phyloP scores from a whole-genome alignment of 2,329 filamentous ascomycete genomes.

The Aspergillus pseudoglaucus region DNA sequence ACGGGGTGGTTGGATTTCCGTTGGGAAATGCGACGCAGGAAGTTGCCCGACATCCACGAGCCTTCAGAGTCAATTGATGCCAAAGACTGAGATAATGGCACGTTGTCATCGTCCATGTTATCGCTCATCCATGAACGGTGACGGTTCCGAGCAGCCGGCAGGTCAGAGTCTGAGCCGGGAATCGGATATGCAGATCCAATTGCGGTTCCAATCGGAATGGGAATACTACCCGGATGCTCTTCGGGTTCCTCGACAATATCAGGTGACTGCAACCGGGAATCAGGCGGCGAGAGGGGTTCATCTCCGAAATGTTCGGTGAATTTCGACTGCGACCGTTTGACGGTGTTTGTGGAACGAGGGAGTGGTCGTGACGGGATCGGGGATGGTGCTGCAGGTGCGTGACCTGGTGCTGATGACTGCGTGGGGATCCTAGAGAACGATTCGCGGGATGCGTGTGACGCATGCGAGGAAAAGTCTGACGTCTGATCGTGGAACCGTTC shows the following conservation, averaged over 20 bases:
- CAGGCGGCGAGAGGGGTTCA: slow-evolving; percentile 74
- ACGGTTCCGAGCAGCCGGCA: slow-evolving; percentile 21
- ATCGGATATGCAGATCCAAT: slow-evolving; percentile 16
- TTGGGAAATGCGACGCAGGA: slow-evolving; percentile 45
- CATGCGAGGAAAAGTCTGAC: slow-evolving; percentile 77
- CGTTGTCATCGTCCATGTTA: slow-evolving; percentile 43
- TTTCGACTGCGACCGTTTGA: slow-evolving; percentile 77
- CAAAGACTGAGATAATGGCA: slow-evolving; percentile 67
- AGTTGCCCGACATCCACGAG: slow-evolving; percentile 84
- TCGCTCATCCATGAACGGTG: slow-evolving; percentile 32
- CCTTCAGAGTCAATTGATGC: slow-evolving; percentile 93
- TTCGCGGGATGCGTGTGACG: slow-evolving; percentile 80
- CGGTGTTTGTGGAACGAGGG: slow-evolving; percentile 47
- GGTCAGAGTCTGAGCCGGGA: slow-evolving; percentile 21
- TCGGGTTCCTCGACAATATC: slow-evolving; percentile 47
- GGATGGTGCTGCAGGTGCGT: slow-evolving; percentile 11
- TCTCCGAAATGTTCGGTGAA: slow-evolving; percentile 91
- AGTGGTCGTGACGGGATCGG: slow-evolving; percentile 35
- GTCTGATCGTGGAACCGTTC: slow-evolving; percentile 47
- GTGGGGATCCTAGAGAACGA: slow-evolving; percentile 61
- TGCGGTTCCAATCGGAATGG: slow-evolving; percentile 13
- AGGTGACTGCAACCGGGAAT: slow-evolving; percentile 72
- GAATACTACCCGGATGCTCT: slow-evolving; percentile 10
- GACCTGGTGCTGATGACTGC: slow-evolving; percentile 40
- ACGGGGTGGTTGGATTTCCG: slow-evolving; percentile 29